These are phyloP conservation scores for Phytopythium ostracodes DNA, from an alignment of 352 stramenopile species.

Conservation along the genomic window DNA sequence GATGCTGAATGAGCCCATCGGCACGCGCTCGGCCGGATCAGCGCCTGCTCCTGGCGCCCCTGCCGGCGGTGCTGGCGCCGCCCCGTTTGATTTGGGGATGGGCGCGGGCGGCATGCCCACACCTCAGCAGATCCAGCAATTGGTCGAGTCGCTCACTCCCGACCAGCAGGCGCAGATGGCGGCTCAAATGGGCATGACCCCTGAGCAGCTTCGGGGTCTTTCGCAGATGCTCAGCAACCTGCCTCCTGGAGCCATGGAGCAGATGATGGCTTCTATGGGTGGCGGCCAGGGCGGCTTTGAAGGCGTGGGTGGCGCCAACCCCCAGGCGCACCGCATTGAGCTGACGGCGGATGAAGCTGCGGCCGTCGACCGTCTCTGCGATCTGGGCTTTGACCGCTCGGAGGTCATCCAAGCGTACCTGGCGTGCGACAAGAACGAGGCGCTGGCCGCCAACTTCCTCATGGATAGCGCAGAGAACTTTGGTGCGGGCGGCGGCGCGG, in stretches of 20 bases:
- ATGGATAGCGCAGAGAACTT: constrained; percentile 90
- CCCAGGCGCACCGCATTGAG: constrained; percentile 61
- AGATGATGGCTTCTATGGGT: constrained; percentile 85
- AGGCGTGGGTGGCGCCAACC: constrained; percentile 36
- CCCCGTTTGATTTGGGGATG: constrained; percentile 47
- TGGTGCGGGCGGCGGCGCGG: constrained; percentile 39
- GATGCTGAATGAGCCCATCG: constrained; percentile 87
- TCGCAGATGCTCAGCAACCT: constrained; percentile 87
- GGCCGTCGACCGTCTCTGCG: constrained; percentile 69
- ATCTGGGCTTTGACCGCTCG: constrained; percentile 88
- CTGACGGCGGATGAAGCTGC: constrained; percentile 76
- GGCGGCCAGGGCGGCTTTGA: constrained; percentile 34
- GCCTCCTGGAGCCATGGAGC: constrained; percentile 76
- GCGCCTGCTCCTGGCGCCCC: constrained; percentile 17
- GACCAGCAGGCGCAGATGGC: constrained; percentile 82
- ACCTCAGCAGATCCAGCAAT: constrained; percentile 78
- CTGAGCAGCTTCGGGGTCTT: constrained; percentile 78
- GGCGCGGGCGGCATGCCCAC: constrained; percentile 57
- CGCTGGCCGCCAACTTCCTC: constrained; percentile 97
- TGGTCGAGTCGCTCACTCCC: constrained; percentile 69
- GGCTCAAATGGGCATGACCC: constrained; percentile 82
- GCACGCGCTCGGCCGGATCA: constrained; percentile 32
- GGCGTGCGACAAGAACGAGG: constrained; percentile 99
- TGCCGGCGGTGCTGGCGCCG: constrained; percentile 16
- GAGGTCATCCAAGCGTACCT: constrained; percentile 97